Conservation (phyloP, 306 rosid species). For the Corylus heterophylla region DNA sequence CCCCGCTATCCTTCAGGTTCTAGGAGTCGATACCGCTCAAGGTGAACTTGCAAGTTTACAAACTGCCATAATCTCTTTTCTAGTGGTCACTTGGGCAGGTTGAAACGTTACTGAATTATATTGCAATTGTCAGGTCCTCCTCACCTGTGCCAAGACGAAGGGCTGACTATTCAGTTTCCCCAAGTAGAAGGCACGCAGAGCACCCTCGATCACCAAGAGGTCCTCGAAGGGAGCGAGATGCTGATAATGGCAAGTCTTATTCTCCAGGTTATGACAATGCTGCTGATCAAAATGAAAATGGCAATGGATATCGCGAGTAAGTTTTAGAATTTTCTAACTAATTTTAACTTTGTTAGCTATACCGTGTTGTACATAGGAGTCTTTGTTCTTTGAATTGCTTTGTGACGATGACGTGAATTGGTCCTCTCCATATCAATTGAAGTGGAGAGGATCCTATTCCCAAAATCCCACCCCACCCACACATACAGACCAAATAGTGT, state of each 20-base stretch:
- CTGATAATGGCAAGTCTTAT: slow-evolving; percentile 65
- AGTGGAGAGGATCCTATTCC: too few species aligned
- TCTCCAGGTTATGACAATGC: slow-evolving; percentile 74
- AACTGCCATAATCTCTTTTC: not conserved
- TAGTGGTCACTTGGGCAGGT: slow-evolving; percentile 4
- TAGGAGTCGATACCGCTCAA: slow-evolving; percentile 77
- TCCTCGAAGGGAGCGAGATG: slow-evolving; percentile 63
- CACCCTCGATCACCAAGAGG: slow-evolving; percentile 83
- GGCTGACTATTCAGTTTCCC: slow-evolving; percentile 75
- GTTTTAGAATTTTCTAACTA: slow-evolving; percentile 15
- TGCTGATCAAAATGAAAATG: slow-evolving; percentile 46
- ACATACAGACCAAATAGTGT: too few species aligned
- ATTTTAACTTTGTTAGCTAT: not conserved
- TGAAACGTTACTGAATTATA: slow-evolving; percentile 19
- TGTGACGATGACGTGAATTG: not conserved
- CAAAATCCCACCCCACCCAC: too few species aligned
- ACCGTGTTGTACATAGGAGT: not conserved
- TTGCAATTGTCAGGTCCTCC: slow-evolving; percentile 57
- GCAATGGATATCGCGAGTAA: slow-evolving; percentile 67
- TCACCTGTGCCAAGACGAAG: slow-evolving; percentile 90
- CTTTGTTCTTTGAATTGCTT: not conserved
- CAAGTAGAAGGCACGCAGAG: slow-evolving; percentile 61
- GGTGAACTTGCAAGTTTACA: slow-evolving; percentile 45
- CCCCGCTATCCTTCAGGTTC: slow-evolving; percentile 78
- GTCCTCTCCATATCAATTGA: too few species aligned